These are phyloP conservation scores for Phellopilus nigrolimitatus DNA, from an alignment of 1,284 basidiomycete genomes.

Conservation along the genomic window DNA sequence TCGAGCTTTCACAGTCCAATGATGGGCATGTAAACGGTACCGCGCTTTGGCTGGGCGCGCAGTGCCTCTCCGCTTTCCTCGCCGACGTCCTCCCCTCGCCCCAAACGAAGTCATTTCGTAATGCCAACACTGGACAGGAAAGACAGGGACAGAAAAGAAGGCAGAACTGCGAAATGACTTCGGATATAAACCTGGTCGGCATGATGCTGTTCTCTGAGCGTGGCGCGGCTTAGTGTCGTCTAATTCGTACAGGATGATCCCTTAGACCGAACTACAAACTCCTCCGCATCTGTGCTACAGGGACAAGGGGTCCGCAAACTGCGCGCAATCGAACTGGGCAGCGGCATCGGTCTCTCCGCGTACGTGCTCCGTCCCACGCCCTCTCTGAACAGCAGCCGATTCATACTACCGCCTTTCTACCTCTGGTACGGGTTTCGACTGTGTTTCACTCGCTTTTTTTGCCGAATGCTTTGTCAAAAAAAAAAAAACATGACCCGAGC, in stretches of 20 bases:
- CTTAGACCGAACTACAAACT: no score
- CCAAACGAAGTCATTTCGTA: constrained; percentile 23
- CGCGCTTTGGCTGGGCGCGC: constrained; percentile 83
- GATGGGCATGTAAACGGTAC: constrained; percentile 73
- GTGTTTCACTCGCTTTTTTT: not conserved
- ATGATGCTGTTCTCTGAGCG: no score
- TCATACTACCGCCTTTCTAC: constrained; percentile 10
- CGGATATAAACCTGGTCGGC: no score
- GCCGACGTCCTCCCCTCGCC: constrained; percentile 29
- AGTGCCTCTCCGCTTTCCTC: constrained; percentile 69
- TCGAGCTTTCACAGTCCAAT: constrained; percentile 51
- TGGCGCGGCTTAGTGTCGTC: no score
- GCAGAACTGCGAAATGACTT: no score
- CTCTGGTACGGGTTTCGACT: not conserved
- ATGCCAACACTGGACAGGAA: no score
- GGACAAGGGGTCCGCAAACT: constrained; percentile 29
- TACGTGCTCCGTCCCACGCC: no score
- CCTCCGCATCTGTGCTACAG: not conserved
- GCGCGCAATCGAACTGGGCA: constrained; percentile 73
- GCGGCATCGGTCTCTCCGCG: constrained; percentile 78
- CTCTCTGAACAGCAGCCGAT: no score
- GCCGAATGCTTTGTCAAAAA: constrained; percentile 12
- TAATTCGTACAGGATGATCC: no score
- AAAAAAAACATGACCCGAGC: not conserved
- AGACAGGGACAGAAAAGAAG: no score